Evolutionary conservation across 75 land plant species (phyloP).

Genomic region (Selaginella tamariscina): DNA sequence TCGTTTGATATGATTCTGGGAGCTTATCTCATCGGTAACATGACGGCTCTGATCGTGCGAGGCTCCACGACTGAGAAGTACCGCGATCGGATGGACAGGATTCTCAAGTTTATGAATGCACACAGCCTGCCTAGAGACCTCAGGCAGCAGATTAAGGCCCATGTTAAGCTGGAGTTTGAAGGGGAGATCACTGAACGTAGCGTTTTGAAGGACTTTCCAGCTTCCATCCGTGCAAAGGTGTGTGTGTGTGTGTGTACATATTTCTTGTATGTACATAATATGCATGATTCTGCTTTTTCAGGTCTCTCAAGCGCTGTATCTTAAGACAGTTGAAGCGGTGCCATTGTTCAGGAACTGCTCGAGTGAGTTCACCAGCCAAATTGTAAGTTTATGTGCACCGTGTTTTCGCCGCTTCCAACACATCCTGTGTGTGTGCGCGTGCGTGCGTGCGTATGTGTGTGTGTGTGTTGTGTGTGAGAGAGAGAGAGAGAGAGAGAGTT

Average conservation of each 20-base stretch:
- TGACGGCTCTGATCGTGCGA: slow-evolving; percentile 86
- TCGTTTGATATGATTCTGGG: slow-evolving; percentile 86
- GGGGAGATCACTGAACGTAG: slow-evolving; percentile 22
- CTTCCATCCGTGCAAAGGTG: slow-evolving; percentile 37
- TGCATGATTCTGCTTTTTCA: slow-evolving; percentile 19
- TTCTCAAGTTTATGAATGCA: slow-evolving; percentile 63
- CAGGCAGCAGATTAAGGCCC: slow-evolving; percentile 56
- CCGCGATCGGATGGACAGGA: slow-evolving; percentile 63
- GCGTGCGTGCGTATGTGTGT: too few species aligned
- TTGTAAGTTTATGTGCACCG: slow-evolving; percentile 49
- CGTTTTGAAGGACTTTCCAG: slow-evolving; percentile 30
- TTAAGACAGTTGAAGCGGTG: slow-evolving; percentile 32
- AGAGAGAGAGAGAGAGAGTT: too few species aligned
- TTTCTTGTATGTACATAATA: too few species aligned
- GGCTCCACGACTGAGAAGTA: slow-evolving; percentile 79
- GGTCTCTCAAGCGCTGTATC: slow-evolving; percentile 54
- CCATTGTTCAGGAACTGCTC: slow-evolving; percentile 65
- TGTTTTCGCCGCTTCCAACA: neutral
- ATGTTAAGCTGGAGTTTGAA: slow-evolving; percentile 58
- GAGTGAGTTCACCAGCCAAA: slow-evolving; percentile 56
- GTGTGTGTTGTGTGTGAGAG: too few species aligned
- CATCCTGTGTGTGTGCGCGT: too few species aligned
- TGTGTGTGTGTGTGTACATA: too few species aligned
- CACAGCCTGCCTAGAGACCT: slow-evolving; percentile 48
- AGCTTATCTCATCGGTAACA: slow-evolving; percentile 80